Base-by-base conservation (phyloP, 225 moss, liverwort and hornwort species). In the Polytrichum commune region DNA sequence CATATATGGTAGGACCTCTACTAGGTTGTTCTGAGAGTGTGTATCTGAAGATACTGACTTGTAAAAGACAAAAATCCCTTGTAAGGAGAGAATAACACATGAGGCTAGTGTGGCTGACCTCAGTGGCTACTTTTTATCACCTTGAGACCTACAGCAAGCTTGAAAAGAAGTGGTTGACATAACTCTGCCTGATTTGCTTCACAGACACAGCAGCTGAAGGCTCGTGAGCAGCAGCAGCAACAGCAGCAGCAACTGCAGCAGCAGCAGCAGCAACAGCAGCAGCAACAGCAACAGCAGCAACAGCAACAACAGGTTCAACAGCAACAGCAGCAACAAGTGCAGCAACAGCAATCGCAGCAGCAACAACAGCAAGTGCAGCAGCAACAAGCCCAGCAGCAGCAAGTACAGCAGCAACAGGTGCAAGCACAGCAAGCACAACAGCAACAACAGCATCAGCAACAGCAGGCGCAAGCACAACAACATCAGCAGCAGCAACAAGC, bases 131-230 rank as follows among this genome's bases (percentile, higher is more conserved):
- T 13, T 46, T 46, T 16, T 3, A 46, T 46, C 13, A 46, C 13
- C 46, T 46, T 46, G 46, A 46, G 46, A 46, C 13, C 46, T 46
- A 10, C 46, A 46, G 46, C 4, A 3, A 46, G 4, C 46, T 46
- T 46, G 46, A 46, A 16, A 46, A 46, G 3, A 13, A 13, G 46
- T 46, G 46, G 46, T 46, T 46, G 35, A 35, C 35, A 35, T 35
- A 35, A 8, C 16, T 16, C 4, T 46, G 4, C 13, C 26, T 63
- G 53, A 62, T 53, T 13, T 62, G 46, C 62, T 62, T 68, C 65
- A 62, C 86, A 95, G 94, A 95, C 94, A 28, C 94, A 95, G 79
- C 94, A 95, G 81, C 81, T 92, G 82, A 95, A 95, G 77, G 94
- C 94, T 56, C 88, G 92, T 62, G 94, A 95, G 76, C 87, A 89